Evolutionary conservation across 441 rosid species (phyloP), one percentile per base, ranked within the genome.

Genomic region (Erysimum cheiri): DNA sequence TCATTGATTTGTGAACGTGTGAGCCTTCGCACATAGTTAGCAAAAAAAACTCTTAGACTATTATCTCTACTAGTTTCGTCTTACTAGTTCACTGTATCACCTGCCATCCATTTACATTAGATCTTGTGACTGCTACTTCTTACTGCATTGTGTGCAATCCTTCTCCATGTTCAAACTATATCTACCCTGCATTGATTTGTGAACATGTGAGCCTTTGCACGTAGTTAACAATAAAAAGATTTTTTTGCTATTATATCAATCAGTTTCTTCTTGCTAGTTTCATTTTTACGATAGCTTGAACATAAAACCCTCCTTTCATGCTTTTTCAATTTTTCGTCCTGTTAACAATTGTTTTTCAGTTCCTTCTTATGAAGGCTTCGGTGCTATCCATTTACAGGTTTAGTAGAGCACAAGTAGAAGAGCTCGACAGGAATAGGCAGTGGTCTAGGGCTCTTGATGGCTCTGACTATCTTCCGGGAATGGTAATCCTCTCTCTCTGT

Each of bases 371-470:
- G 26, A 49, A 70, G 62, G 74, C 53, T 49, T 68, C 19, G 54
- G 70, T 73, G 54, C 52, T 44, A 69, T 70, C 26, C 41, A 2
- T 58, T 53, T 85, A 60, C 80, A 92, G 99, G 85, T 90, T 95
- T 86, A 83, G 84, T 24, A 77, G 78, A 80, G 89, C 85, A 12
- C 98, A 92, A 76, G 96, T 94, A 36, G 85, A 80, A 64, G 92
- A 83, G 84, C 85, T 92, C 72, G 99, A 95, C 76, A 84, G 39
- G 77, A 95, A 83, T 75, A 88, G 85, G 80, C 89, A 84, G 43
- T 94, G 99, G 98, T 95, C 98, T 31, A 90, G 98, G 79, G 92
- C 98, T 56, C 97, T 95, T 67, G 99, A 92, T 81, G 99, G 99
- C 52, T 92, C 99, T 36, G 97, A 95, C 83, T 92, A 95, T 75